These are phyloP conservation scores for Citrus maxima DNA, from an alignment of 345 rosid species.

Conservation along the genomic window DNA sequence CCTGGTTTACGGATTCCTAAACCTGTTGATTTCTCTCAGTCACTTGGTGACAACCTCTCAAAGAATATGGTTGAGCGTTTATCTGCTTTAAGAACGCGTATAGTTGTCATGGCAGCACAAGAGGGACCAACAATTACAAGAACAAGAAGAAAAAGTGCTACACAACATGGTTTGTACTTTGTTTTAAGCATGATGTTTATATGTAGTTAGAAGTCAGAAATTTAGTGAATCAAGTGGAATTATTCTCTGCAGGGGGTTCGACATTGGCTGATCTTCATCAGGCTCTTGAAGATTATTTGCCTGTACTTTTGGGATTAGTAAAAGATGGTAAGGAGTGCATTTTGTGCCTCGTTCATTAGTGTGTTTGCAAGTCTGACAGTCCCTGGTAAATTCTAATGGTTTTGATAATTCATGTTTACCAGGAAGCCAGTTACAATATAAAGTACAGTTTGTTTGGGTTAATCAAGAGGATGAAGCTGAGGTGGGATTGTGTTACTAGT, in stretches of 20 bases:
- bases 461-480: slow-evolving; percentile 95
- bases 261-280: slow-evolving; percentile 92
- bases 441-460: slow-evolving; percentile 82
- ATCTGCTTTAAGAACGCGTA: slow-evolving; percentile 84
- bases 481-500: slow-evolving; percentile 38
- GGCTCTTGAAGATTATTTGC: slow-evolving; percentile 97
- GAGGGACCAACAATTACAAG: slow-evolving; percentile 94
- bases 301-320: slow-evolving; percentile 82
- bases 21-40: slow-evolving; percentile 71
- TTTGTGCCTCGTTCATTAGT: background rate
- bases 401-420: slow-evolving; percentile 13
- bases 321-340: slow-evolving; percentile 61
- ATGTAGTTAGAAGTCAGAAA: background rate
- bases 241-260: slow-evolving; percentile 67
- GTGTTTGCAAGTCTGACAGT: slow-evolving; percentile 6
- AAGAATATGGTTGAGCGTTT: slow-evolving; percentile 73
- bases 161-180: slow-evolving; percentile 81
- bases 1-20: slow-evolving; percentile 96
- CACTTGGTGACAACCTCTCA: slow-evolving; percentile 68
- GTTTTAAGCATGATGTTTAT: background rate
- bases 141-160: slow-evolving; percentile 84
- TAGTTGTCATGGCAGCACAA: slow-evolving; percentile 97
- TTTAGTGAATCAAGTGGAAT: slow-evolving; percentile 20
- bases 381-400: background rate
- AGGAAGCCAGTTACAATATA: slow-evolving; percentile 76